Base-by-base conservation (phyloP, 768 basidiomycete genomes). In the Coprinellus aureogranulatus region DNA sequence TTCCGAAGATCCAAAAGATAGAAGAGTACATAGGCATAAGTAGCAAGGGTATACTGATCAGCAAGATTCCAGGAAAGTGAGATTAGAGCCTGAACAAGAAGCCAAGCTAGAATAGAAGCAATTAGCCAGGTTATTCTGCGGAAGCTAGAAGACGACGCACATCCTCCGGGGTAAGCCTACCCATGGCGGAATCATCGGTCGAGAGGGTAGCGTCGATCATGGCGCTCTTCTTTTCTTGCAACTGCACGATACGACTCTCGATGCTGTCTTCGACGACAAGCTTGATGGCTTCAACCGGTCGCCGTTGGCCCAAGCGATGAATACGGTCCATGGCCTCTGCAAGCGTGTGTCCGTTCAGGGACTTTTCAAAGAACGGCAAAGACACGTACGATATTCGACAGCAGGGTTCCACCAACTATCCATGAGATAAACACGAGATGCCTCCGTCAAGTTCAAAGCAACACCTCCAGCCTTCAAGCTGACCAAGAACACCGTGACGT, bases 371-470 rank as follows among this genome's bases (percentile, higher is more conserved):
- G 50, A 52, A 6, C 47, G 8, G 30, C 18, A 28, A 23, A 25
- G 41, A 16, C 22, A 79, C 90, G 75, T 69, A 91, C 90, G 89
- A 65, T 81, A 92, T 75, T 91, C 90, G 53, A 91, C 91, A n/a
- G 94, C 94, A 6, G 95, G 95, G 68, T 98, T 98, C 95, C 95
- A 96, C 93, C 93, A 96, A 62, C 89, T 91, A 68, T 96, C 96
- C 94, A 98, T 96, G 65, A 97, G 82, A 71, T 93, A 96, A 20
- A 97, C 94, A 26, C 92, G 89, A 31, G 91, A 93, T 0, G 94
- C 94, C 69, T 92, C 92, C 0, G 92, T 93, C 63, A 94, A 70
- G 68, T 94, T 94, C 50, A 96, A 78, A 2, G 92, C 92, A 3
- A 94, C 94, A 69, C 95, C 95, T 49, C 96, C 96, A 1, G 96